Evolutionary conservation across 768 basidiomycete species (phyloP).

Genomic region (Boletales sp.): DNA sequence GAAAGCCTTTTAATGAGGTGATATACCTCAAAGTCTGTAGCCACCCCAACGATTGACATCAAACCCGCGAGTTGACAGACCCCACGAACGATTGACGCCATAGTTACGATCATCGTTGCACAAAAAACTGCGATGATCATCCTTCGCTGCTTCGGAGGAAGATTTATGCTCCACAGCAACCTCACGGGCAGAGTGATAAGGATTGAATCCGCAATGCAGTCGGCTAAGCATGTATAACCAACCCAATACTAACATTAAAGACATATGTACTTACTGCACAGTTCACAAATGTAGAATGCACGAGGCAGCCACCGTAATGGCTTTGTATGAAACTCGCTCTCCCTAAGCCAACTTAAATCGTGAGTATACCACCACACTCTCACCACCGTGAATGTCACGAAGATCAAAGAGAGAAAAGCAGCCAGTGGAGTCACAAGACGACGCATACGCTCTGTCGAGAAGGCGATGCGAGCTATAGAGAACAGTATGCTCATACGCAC

Average conservation of each 20-base stretch:
- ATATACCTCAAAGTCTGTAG: slow-evolving; percentile 14
- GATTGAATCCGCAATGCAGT: slow-evolving; percentile 17
- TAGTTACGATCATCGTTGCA: slow-evolving; percentile 10
- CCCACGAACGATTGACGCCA: slow-evolving; percentile 10
- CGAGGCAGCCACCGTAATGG: slow-evolving; percentile 1
- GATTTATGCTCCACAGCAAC: slow-evolving; percentile 8
- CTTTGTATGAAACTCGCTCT: not conserved
- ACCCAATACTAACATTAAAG: not conserved
- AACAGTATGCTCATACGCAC: slow-evolving; percentile 20
- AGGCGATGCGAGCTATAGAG: slow-evolving; percentile 19
- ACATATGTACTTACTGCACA: slow-evolving; percentile 13
- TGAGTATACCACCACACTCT: slow-evolving; percentile 12
- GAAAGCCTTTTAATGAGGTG: not conserved
- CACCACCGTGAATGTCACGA: not conserved
- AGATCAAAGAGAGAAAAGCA: slow-evolving; percentile 9
- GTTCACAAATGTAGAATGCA: slow-evolving; percentile 6
- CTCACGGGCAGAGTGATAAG: slow-evolving; percentile 12
- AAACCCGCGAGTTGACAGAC: slow-evolving; percentile 9
- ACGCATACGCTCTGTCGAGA: slow-evolving; percentile 6
- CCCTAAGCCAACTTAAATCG: slow-evolving; percentile 5
- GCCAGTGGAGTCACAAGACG: slow-evolving; percentile 8
- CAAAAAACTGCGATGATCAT: slow-evolving; percentile 12
- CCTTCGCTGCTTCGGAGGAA: slow-evolving; percentile 12
- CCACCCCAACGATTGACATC: slow-evolving; percentile 4
- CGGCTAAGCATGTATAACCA: slow-evolving; percentile 13